Conservation (phyloP, 176 grass and related monocot genomes). For the Secale cereale region DNA sequence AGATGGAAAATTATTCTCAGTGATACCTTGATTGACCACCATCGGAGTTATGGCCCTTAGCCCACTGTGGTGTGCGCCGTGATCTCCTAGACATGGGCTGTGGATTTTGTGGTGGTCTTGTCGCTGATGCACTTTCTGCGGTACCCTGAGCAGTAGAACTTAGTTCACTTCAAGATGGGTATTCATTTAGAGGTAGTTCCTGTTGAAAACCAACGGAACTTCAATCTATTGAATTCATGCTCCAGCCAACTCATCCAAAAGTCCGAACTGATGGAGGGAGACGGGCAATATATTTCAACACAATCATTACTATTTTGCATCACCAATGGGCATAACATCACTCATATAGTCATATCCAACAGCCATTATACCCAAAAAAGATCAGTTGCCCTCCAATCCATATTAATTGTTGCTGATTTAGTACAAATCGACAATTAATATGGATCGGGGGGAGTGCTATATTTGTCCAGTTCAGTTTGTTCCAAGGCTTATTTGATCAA, state of each 20-base stretch:
- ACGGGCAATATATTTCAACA: no score
- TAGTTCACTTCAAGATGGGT: slow-evolving; percentile 63
- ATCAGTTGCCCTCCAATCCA: no score
- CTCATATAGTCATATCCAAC: not conserved
- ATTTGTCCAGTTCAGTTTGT: not conserved
- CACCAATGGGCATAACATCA: not conserved
- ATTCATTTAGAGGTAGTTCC: slow-evolving; percentile 77
- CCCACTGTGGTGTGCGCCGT: slow-evolving; percentile 73
- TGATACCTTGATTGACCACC: slow-evolving; percentile 78
- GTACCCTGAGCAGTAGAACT: slow-evolving; percentile 35
- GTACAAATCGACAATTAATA: no score
- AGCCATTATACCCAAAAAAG: not conserved
- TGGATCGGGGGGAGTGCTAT: no score
- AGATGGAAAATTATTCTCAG: not conserved
- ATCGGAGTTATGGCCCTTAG: slow-evolving; percentile 57
- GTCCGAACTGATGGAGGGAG: no score
- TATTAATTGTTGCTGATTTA: no score
- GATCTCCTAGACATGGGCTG: slow-evolving; percentile 68
- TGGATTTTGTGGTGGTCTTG: slow-evolving; percentile 27
- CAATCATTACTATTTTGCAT: not conserved
- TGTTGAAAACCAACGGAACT: slow-evolving; percentile 25
- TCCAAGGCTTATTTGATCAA: not conserved
- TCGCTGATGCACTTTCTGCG: not conserved
- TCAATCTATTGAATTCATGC: no score
- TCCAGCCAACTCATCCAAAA: no score